These are phyloP conservation scores for Talaromyces wortmannii DNA, from an alignment of 495 filamentous ascomycete species.

Conservation along the genomic window DNA sequence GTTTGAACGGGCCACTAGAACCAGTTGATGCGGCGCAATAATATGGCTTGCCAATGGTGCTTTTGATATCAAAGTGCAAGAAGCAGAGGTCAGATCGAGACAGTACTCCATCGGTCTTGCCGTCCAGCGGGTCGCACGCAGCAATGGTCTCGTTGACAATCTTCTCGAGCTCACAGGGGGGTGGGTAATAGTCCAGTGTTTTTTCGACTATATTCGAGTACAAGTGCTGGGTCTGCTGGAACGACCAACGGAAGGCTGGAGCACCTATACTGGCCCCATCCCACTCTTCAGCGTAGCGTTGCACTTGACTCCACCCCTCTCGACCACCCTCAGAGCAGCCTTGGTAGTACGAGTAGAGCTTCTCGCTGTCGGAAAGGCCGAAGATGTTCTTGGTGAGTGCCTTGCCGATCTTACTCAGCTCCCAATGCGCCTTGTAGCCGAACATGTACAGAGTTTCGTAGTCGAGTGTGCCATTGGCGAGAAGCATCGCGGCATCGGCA, in stretches of 20 bases:
- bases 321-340: slow-evolving; percentile 47
- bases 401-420: slow-evolving; percentile 27
- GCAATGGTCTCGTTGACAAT: slow-evolving; percentile 45
- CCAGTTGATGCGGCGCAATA: slow-evolving; percentile 34
- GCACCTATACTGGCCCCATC: slow-evolving; percentile 45
- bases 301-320: slow-evolving; percentile 46
- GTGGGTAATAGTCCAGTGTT: slow-evolving; percentile 41
- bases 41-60: slow-evolving; percentile 40
- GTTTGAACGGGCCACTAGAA: slow-evolving; percentile 3
- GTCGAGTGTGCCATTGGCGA: slow-evolving; percentile 35
- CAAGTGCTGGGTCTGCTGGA: slow-evolving; percentile 45
- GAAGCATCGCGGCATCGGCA: slow-evolving; percentile 23
- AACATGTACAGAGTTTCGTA: slow-evolving; percentile 38
- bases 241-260: slow-evolving; percentile 43
- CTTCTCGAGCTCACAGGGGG: slow-evolving; percentile 42
- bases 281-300: slow-evolving; percentile 42
- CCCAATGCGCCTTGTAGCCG: slow-evolving; percentile 27
- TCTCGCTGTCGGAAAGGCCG: slow-evolving; percentile 14
- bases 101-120: slow-evolving; percentile 44
- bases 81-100: slow-evolving; percentile 45
- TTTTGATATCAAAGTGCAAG: slow-evolving; percentile 34
- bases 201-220: slow-evolving; percentile 35
- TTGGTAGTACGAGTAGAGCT: slow-evolving; percentile 46
- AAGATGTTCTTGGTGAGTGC: slow-evolving; percentile 27
- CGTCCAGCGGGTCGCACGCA: slow-evolving; percentile 46